Base-by-base conservation (phyloP, 192 early-diverging fungal genomes). In the Geranomyces michiganensis region DNA sequence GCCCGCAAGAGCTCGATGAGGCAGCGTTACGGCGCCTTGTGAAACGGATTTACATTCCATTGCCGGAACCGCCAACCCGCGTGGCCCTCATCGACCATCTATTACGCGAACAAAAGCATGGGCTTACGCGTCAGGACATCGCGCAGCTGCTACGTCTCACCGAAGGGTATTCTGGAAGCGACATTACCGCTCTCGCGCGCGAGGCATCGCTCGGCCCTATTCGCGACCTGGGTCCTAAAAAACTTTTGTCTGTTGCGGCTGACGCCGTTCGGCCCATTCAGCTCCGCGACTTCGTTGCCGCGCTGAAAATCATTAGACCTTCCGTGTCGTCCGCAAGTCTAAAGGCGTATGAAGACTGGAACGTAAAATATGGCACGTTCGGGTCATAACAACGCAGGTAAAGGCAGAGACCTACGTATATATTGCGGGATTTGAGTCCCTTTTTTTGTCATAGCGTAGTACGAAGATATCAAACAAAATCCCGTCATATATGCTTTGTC, bases 41-140 rank as follows among this genome's bases (percentile, higher is more conserved):
- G 62, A 87, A 87, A 51, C 71, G 85, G 6, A 82, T 87, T 4
- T 87, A 87, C 65, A 87, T 87, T 43, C 85, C 85, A 2, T 68
- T 87, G 7, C 85, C 85, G 10, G 85, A 87, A 45, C 31, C 77
- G 17, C 8, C 64, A 24, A 87, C 85, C 17, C 74, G 85, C 5
- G 43, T 15, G 14, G 59, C 75, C 14, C 58, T 87, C n/a, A 24
- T 87, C 21, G 41, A 51, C 29, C 44, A 78, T 56, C 69, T 87
- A 1, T 47, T 87, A 26, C 32, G 65, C 19, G 72, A 64, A 51
- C 82, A 85, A 46, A 56, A 56, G 44, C 75, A 82, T 48, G 43
- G 60, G 21, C 56, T 86, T 30, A 36, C 71, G 12, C n/a, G 31
- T 27, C 14, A 12, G 19, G 84, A 84, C 26, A 43, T 84, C 14